Conservation (phyloP, 2,329 filamentous ascomycete species). For the Coccinonectria pachysandricola region DNA sequence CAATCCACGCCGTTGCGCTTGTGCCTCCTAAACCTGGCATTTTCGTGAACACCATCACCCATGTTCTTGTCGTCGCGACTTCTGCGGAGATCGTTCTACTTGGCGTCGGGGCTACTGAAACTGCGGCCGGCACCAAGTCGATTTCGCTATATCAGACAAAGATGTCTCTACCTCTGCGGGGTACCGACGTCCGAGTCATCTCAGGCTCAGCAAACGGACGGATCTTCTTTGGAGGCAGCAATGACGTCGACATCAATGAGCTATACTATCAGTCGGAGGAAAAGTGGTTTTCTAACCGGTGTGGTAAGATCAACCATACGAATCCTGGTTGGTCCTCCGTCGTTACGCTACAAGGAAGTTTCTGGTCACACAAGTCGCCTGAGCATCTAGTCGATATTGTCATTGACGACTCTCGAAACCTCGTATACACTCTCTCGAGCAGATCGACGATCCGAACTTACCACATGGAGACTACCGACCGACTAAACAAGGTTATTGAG, state of each 20-base stretch:
- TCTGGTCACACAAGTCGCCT: conserved; percentile 40
- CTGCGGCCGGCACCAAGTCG: conserved; percentile 57
- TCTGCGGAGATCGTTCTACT: conserved; percentile 75
- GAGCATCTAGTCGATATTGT: conserved; percentile 71
- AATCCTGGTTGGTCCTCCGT: conserved; percentile 60
- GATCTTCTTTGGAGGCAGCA: conserved; percentile 80
- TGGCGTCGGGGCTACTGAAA: conserved; percentile 63
- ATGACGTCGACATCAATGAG: conserved; percentile 83
- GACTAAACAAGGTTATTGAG: conserved; percentile 53
- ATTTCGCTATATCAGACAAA: conserved; percentile 81
- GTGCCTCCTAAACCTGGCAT: conserved; percentile 78
- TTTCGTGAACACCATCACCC: conserved; percentile 75
- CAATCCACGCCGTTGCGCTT: conserved; percentile 83
- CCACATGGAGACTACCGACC: conserved; percentile 61
- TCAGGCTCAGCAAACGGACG: conserved; percentile 74
- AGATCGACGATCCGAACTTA: conserved; percentile 85
- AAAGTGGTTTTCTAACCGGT: conserved; percentile 86
- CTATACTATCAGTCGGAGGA: conserved; percentile 96
- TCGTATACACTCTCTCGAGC: conserved; percentile 86
- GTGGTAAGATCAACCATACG: conserved; percentile 82
- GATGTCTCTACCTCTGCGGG: conserved; percentile 69
- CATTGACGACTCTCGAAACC: conserved; percentile 76
- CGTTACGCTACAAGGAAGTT: conserved; percentile 38
- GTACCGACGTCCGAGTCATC: conserved; percentile 67
- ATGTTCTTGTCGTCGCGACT: conserved; percentile 83